phyloP scores from a whole-genome alignment of 371 early-diverging fungal species.

The Gilbertella persicaria region DNA sequence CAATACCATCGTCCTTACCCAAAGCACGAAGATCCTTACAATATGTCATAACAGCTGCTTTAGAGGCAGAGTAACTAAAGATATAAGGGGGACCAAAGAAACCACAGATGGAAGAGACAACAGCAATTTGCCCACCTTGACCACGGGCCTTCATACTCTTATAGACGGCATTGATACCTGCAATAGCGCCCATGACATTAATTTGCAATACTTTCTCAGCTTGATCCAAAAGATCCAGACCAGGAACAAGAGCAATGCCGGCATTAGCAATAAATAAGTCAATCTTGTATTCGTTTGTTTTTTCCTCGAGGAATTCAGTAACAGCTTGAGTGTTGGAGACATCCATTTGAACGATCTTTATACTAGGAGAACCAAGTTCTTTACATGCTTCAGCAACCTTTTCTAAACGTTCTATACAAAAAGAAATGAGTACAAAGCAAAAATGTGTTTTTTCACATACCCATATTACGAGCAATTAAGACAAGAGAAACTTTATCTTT shows the following conservation, averaged over 20 bases:
- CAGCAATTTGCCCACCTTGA: constrained; percentile 23
- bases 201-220: constrained; percentile 17
- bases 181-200: constrained; percentile 18
- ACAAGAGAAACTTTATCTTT: constrained; percentile 18
- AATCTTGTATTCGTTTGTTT: constrained; percentile 12
- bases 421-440: no score
- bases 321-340: constrained; percentile 17
- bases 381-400: constrained; percentile 20
- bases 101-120: constrained; percentile 18
- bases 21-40: constrained; percentile 20
- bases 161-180: constrained; percentile 20
- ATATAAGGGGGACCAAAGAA: constrained; percentile 13
- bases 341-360: constrained; percentile 25
- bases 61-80: constrained; percentile 19
- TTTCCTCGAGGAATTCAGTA: constrained; percentile 13
- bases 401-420: constrained; percentile 23
- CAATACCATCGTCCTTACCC: constrained; percentile 17
- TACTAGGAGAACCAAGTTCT: constrained; percentile 20
- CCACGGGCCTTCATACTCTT: constrained; percentile 18
- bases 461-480: constrained; percentile 20
- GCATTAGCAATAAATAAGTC: constrained; percentile 29
- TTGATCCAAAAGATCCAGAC: constrained; percentile 11
- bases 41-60: constrained; percentile 21
- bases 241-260: constrained; percentile 10
- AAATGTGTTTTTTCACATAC: constrained; percentile 3